A percentile compares a stretch with the other conserved stretches of the same genome.
These are phyloP conservation scores for Trypanosoma melophagium DNA, from an alignment of 208 protist genomes.

Conservation along the genomic window DNA sequence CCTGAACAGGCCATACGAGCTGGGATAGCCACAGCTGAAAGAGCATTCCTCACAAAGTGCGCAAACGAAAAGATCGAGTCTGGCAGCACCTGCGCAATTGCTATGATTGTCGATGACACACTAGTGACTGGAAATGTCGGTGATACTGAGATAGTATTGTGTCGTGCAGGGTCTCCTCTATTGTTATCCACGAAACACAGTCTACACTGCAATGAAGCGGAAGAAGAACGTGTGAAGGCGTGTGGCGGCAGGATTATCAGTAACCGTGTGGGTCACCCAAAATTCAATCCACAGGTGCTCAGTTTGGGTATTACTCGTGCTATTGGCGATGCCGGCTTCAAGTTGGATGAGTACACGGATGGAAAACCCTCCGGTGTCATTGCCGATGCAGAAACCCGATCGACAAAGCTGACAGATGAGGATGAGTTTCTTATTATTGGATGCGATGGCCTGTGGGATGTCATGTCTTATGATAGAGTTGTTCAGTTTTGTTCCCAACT, in stretches of 20 bases:
- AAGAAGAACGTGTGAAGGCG: constrained; percentile 83
- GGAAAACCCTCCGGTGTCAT: constrained; percentile 81
- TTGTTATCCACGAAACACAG: constrained; percentile 87
- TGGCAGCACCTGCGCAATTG: constrained; percentile 84
- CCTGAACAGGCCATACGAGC: constrained; percentile 73
- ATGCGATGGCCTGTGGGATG: constrained; percentile 94
- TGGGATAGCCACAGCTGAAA: constrained; percentile 85
- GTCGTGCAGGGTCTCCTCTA: constrained; percentile 58
- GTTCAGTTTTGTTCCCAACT: constrained; percentile 74
- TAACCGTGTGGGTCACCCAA: constrained; percentile 92
- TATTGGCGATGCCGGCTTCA: constrained; percentile 95
- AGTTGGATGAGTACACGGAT: constrained; percentile 80
- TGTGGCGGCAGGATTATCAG: constrained; percentile 89
- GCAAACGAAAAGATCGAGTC: constrained; percentile 80
- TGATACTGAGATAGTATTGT: constrained; percentile 86
- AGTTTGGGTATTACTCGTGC: constrained; percentile 92
- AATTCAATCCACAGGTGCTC: constrained; percentile 85
- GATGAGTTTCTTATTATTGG: constrained; percentile 92
- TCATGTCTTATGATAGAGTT: constrained; percentile 91
- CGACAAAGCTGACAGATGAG: constrained; percentile 64
- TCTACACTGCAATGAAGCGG: constrained; percentile 60
- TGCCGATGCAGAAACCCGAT: constrained; percentile 62
- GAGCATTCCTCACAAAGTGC: constrained; percentile 56
- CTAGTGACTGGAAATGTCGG: constrained; percentile 89
- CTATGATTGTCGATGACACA: constrained; percentile 79